Conservation (phyloP, 139 green algal genomes). For the Coccomyxa sp. region DNA sequence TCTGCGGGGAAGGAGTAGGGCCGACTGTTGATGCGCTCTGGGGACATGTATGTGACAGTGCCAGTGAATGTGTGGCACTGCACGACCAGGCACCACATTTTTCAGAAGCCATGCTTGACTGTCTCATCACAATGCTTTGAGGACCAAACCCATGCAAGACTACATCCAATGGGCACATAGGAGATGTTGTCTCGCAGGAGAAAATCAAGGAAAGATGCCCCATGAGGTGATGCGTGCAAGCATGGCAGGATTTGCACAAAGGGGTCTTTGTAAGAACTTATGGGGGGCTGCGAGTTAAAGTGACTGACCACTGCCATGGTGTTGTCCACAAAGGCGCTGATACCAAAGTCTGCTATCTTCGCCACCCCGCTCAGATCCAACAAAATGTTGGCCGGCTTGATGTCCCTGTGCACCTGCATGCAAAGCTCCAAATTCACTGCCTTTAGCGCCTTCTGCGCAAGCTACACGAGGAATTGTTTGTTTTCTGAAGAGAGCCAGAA, state of each 20-base stretch:
- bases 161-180: no score
- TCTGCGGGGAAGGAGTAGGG: conserved; percentile 79
- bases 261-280: no score
- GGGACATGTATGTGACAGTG: conserved; percentile 98
- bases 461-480: background rate
- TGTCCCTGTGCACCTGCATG: conserved; percentile 82
- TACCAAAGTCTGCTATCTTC: conserved; percentile 96
- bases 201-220: background rate
- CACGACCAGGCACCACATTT: background rate
- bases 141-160: background rate
- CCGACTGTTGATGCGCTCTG: conserved; percentile 86
- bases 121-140: background rate
- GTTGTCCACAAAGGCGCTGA: conserved; percentile 77
- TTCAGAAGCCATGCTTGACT: background rate
- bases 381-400: conserved; percentile 93
- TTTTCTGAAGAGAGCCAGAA: background rate
- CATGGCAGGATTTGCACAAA: background rate
- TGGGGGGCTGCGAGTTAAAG: no score
- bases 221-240: background rate
- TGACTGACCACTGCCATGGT: conserved; percentile 59
- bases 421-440: background rate
- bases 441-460: background rate
- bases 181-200: background rate
- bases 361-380: conserved; percentile 67
- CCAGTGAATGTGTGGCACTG: conserved; percentile 85